Evolutionary conservation across 495 filamentous ascomycete genomes (phyloP).

Genomic region (Lasiosphaeria miniovina): DNA sequence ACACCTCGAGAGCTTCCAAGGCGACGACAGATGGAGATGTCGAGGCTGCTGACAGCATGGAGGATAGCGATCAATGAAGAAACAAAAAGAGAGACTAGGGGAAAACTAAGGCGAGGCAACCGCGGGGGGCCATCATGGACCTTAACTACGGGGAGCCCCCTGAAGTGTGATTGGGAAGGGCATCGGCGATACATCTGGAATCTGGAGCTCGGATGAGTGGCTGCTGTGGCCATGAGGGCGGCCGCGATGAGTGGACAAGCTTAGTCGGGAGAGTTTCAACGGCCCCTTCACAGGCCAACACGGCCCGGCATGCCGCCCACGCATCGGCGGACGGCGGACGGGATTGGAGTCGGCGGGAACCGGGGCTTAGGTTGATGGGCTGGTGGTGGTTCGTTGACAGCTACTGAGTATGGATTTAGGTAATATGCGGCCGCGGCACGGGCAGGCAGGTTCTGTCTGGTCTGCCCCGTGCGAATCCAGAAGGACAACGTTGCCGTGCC

Average conservation of each 20-base stretch:
- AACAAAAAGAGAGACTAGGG: not conserved
- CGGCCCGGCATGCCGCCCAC: not conserved
- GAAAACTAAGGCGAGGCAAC: not conserved
- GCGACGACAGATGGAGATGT: not conserved
- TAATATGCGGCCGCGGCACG: not conserved
- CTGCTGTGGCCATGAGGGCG: not conserved
- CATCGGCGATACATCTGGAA: not conserved
- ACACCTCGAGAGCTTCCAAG: not conserved
- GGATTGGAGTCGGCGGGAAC: too few relatives aligned
- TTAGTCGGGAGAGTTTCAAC: not conserved
- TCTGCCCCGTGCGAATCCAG: not conserved
- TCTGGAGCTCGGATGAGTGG: not conserved
- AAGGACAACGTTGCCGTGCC: not conserved
- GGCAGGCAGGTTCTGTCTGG: not conserved
- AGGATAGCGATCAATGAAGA: not conserved
- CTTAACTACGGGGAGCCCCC: not conserved
- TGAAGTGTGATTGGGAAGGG: not conserved
- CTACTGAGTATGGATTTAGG: too few relatives aligned
- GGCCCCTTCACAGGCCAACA: slow-evolving; percentile 1
- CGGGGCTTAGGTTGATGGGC: too few relatives aligned
- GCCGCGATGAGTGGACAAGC: not conserved
- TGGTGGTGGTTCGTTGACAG: too few relatives aligned
- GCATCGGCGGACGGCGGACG: not conserved
- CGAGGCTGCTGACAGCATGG: not conserved
- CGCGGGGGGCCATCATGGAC: not conserved